Conservation (phyloP, 208 protist species). For the Angomonas ambiguus region DNA sequence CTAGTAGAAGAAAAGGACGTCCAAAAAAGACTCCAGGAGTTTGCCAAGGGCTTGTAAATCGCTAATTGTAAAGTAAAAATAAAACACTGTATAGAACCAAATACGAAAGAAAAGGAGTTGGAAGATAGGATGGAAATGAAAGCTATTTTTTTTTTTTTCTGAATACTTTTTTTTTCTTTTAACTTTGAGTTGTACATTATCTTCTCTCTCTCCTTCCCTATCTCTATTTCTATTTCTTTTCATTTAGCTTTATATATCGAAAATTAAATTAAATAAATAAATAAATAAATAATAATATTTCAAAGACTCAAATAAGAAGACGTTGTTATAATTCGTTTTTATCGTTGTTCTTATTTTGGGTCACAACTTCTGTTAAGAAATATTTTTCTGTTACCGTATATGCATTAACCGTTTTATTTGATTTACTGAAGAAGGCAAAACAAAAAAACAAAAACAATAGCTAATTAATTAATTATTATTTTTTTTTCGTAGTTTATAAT, state of each 20-base stretch:
- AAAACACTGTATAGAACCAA: not conserved
- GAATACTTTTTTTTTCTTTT: not conserved
- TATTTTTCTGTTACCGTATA: not conserved
- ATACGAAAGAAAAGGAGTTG: not conserved
- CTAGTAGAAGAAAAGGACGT: slow-evolving; percentile 40
- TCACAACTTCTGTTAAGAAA: too few relatives aligned
- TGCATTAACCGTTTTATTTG: slow-evolving; percentile 1
- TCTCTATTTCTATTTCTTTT: slow-evolving; percentile 15
- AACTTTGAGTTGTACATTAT: not conserved
- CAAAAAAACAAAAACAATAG: not conserved
- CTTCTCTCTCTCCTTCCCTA: not conserved
- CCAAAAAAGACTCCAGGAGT: slow-evolving; percentile 33
- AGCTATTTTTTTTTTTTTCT: not conserved
- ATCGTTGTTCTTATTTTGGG: too few relatives aligned
- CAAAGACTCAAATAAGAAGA: too few relatives aligned
- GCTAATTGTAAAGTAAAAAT: slow-evolving; percentile 3
- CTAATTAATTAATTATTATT: slow-evolving; percentile 1
- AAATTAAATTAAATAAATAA: not conserved
- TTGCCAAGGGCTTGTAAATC: slow-evolving; percentile 20
- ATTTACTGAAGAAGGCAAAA: too few relatives aligned
- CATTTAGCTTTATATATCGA: slow-evolving; percentile 7
- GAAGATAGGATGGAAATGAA: too few relatives aligned
- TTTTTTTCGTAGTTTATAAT: not conserved
- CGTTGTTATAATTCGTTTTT: too few relatives aligned
- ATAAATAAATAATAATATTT: slow-evolving; percentile 12